Conservation (phyloP, 176 grass and related monocot species). For the Tuctoria greenei region DNA sequence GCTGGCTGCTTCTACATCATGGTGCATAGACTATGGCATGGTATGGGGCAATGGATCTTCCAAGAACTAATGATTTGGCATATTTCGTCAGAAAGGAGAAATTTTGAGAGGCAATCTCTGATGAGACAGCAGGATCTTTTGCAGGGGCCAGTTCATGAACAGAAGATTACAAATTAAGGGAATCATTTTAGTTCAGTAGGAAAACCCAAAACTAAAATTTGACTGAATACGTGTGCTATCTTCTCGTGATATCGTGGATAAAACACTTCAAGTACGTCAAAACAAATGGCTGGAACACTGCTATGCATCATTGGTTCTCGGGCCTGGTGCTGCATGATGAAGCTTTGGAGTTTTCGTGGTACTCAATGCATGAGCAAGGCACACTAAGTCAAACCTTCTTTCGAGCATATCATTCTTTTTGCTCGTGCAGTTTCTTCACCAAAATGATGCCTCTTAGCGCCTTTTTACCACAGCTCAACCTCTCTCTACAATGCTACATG, state of each 20-base stretch:
- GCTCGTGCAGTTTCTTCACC: conserved; percentile 32
- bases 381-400: conserved; percentile 44
- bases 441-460: conserved; percentile 33
- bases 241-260: neutral
- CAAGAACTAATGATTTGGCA: conserved; percentile 22
- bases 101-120: neutral
- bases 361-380: conserved; percentile 34
- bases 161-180: conserved; percentile 33
- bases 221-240: neutral
- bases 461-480: conserved; percentile 2
- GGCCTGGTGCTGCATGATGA: conserved; percentile 32
- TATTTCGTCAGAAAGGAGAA: neutral
- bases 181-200: conserved; percentile 36
- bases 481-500: neutral
- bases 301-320: conserved; percentile 35
- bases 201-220: neutral
- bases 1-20: conserved; percentile 44
- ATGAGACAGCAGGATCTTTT: conserved; percentile 37
- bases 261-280: neutral
- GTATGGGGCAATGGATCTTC: conserved; percentile 36
- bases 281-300: conserved; percentile 8
- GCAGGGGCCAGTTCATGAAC: neutral
- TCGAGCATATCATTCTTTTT: conserved; percentile 44
- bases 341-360: conserved; percentile 24
- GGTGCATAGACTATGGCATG: conserved; percentile 35